Percentiles rank a stretch among this genome's conserved stretches.
Evolutionary conservation across 2,329 filamentous ascomycete genomes (phyloP).

Genomic region (Neonectria hederae): DNA sequence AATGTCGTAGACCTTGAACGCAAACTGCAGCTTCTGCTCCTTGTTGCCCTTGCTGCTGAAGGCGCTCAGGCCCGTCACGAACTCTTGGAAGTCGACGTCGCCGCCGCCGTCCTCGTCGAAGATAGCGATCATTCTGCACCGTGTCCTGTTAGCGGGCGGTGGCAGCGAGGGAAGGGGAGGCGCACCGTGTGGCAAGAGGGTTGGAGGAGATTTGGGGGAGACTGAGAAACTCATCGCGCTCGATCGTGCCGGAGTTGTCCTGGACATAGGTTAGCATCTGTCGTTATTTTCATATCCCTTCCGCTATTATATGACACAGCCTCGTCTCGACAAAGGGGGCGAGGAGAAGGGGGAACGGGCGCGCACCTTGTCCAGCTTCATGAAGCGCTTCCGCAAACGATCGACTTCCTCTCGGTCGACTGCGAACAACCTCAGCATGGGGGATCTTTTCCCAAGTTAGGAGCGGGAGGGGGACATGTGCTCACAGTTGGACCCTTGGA

Average conservation of each 20-base stretch:
- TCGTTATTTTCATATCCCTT: too few relatives aligned
- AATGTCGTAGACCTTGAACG: slow-evolving; percentile 99
- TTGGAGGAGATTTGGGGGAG: slow-evolving; percentile 98
- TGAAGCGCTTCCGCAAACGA: slow-evolving; percentile 93
- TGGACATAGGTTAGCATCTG: slow-evolving; percentile 48
- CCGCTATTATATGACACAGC: background rate
- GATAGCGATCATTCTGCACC: slow-evolving; percentile 93
- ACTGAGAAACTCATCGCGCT: slow-evolving; percentile 97
- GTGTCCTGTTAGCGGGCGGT: slow-evolving; percentile 18
- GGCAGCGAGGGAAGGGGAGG: slow-evolving; percentile 3
- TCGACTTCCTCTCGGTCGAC: slow-evolving; percentile 98
- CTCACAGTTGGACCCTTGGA: slow-evolving; percentile 94
- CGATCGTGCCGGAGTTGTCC: slow-evolving; percentile 98
- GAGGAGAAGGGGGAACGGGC: slow-evolving; percentile 13
- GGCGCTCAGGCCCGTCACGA: slow-evolving; percentile 92
- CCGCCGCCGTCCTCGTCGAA: slow-evolving; percentile 99
- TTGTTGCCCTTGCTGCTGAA: slow-evolving; percentile 99
- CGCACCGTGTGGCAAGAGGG: slow-evolving; percentile 90
- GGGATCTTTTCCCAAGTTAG: slow-evolving; percentile 3
- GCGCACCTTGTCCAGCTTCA: slow-evolving; percentile 96
- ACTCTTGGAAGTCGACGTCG: slow-evolving; percentile 98
- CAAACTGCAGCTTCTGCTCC: slow-evolving; percentile 96
- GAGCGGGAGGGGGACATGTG: slow-evolving; percentile 18
- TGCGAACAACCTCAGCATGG: slow-evolving; percentile 50
- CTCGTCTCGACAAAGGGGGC: slow-evolving; percentile 1